These are phyloP conservation scores for Mycena filopes DNA, from an alignment of 768 basidiomycete species.

Conservation along the genomic window DNA sequence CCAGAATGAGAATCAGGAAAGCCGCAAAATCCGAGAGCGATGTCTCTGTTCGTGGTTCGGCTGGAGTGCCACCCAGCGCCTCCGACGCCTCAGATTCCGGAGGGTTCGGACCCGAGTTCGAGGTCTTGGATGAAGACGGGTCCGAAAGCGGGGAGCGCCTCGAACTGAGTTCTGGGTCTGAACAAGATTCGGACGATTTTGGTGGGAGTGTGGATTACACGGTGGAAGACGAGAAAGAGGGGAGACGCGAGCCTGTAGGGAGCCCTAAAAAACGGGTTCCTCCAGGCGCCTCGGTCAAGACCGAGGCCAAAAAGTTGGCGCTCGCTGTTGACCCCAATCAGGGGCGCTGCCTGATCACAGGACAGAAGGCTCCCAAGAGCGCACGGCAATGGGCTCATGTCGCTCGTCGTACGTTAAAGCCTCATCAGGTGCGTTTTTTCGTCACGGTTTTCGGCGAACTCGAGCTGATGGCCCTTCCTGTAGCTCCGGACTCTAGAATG, in stretches of 20 bases:
- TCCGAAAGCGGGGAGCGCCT: not conserved
- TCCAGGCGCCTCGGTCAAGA: not conserved
- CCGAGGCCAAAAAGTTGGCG: not conserved
- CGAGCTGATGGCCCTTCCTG: not conserved
- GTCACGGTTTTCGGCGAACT: not conserved
- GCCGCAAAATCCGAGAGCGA: too few species aligned
- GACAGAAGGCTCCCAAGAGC: not conserved
- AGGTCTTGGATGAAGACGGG: not conserved
- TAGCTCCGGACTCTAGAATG: conserved; percentile 7
- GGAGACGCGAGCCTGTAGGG: not conserved
- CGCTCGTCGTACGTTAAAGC: not conserved
- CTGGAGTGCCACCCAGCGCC: too few species aligned
- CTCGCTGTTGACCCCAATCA: not conserved
- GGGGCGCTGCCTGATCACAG: not conserved
- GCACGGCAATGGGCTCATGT: not conserved
- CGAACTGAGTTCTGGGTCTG: too few species aligned
- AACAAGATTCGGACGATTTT: too few species aligned
- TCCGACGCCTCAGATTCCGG: not conserved
- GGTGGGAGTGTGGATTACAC: too few species aligned
- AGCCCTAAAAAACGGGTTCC: not conserved
- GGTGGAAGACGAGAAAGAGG: not conserved
- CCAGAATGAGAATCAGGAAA: too few species aligned
- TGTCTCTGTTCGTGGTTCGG: too few species aligned
- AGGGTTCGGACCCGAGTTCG: too few species aligned
- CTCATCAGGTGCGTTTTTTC: not conserved